These are phyloP conservation scores for Trichoderma erinaceum DNA, from an alignment of 495 filamentous ascomycete species.

Conservation along the genomic window DNA sequence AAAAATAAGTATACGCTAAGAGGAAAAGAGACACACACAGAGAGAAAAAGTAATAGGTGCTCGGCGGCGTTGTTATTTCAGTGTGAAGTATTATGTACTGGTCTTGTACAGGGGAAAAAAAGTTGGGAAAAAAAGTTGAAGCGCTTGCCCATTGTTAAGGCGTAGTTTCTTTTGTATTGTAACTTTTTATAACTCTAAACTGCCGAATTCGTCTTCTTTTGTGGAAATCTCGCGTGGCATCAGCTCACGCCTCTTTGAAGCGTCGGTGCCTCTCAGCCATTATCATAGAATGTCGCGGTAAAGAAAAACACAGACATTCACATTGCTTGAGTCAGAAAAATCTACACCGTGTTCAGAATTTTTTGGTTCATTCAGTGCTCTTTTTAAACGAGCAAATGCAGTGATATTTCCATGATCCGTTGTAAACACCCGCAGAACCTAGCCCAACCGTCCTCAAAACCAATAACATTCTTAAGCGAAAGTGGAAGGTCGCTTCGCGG, in stretches of 20 bases:
- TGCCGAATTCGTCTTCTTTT: neutral
- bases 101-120: slow-evolving; percentile 20
- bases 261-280: neutral
- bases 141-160: neutral
- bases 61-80: no score
- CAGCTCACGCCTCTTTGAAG: neutral
- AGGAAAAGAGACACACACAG: no score
- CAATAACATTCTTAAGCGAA: slow-evolving; percentile 52
- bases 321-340: slow-evolving; percentile 22
- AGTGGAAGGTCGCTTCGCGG: slow-evolving; percentile 84
- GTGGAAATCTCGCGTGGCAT: neutral
- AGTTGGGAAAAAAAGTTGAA: neutral
- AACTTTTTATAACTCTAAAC: neutral
- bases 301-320: slow-evolving; percentile 4
- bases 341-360: slow-evolving; percentile 9
- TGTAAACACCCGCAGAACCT: slow-evolving; percentile 47
- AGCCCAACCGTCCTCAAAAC: slow-evolving; percentile 41
- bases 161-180: neutral
- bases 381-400: slow-evolving; percentile 39
- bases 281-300: neutral
- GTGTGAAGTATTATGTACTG: no score
- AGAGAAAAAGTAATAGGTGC: no score
- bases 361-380: slow-evolving; percentile 36
- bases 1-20: no score
- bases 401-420: slow-evolving; percentile 46